phyloP scores from a whole-genome alignment of 192 early-diverging fungal species.

The Kickxella alabastrina region DNA sequence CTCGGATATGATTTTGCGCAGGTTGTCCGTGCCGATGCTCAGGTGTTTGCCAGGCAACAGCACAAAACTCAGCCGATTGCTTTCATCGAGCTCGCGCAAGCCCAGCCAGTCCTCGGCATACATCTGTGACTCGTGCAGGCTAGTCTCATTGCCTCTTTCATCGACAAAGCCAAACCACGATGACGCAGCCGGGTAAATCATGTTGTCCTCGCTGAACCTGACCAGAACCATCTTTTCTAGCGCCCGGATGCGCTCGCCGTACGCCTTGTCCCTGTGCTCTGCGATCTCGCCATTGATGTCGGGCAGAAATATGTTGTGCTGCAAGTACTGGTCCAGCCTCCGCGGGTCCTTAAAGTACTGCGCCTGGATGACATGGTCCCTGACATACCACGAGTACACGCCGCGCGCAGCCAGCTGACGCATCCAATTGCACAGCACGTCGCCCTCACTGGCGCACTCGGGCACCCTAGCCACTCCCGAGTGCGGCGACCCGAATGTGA shows the following conservation, averaged over 20 bases:
- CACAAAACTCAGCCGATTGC: conserved; percentile 28
- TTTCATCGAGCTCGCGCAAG: conserved; percentile 54
- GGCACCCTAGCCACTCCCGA: conserved; percentile 77
- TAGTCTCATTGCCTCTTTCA: conserved; percentile 49
- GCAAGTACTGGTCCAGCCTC: conserved; percentile 66
- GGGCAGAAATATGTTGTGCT: conserved; percentile 80
- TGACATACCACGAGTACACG: conserved; percentile 82
- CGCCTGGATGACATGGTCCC: conserved; percentile 82
- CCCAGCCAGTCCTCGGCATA: conserved; percentile 74
- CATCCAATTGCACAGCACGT: conserved; percentile 67
- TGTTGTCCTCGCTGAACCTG: conserved; percentile 71
- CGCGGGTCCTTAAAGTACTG: conserved; percentile 85
- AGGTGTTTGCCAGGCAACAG: conserved; percentile 37
- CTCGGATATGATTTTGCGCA: conserved; percentile 24
- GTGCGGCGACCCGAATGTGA: conserved; percentile 88
- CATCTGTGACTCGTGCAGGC: conserved; percentile 55
- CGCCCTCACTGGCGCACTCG: conserved; percentile 58
- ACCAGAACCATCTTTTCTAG: conserved; percentile 82
- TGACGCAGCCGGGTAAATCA: conserved; percentile 64
- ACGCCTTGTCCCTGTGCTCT: conserved; percentile 54
- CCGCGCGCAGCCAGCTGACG: conserved; percentile 71
- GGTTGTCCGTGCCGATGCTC: conserved; percentile 22
- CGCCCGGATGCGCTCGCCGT: conserved; percentile 53
- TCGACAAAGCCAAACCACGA: conserved; percentile 74
- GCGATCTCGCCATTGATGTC: conserved; percentile 79